Evolutionary conservation across 257 asterid species (phyloP), one percentile per base, ranked within the genome.

Genomic region (Linderniella brevidens): DNA sequence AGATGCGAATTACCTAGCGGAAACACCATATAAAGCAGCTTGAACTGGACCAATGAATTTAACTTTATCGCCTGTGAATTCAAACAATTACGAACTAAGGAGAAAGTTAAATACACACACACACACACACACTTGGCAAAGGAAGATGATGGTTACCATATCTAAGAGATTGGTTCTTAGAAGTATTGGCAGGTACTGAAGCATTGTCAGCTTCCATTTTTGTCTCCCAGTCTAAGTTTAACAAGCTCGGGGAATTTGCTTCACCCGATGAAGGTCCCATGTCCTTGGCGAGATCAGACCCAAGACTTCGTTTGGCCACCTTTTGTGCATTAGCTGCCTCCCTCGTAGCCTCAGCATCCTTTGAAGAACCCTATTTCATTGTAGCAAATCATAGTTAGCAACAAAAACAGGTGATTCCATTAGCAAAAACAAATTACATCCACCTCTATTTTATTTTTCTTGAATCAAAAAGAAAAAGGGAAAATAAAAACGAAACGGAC

Each of bases 1-100:
- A 6, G 6, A 2, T 25, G 32, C 32, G 6, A 25, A 47, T 40
- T 69, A 82, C 94, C 94, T 76, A 60, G 78, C 43, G 46, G 77
- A 58, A 56, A 62, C 56, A 50, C 83, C 44, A 68, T 68, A 78
- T 38, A 68, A 42, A 57, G 70, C 67, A 58, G 72, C 68, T 53
- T 92, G 66, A 65, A 79, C 60, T 67, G 84, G 54, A 58, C 92
- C 82, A 59, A 74, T 49, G 49, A 69, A 86, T 64, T 80, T 86
- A 52, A 86, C 96, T 72, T 72, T 78, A 48, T 86, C 94, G 63
- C 96, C 96, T 86, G 50, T 38, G 46, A 43, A 49, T 58, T 56
- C 32, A 25, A 25, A 25, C 32, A 25, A 51, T 49, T 46, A 19
- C 19, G 32, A 25, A 25, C 32, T 25, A 25, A 25, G 32, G 3